A percentile compares a stretch with the other conserved stretches of the same genome.
These are phyloP conservation scores for Phytophthora aleatoria DNA, from an alignment of 352 stramenopile genomes.

Conservation along the genomic window DNA sequence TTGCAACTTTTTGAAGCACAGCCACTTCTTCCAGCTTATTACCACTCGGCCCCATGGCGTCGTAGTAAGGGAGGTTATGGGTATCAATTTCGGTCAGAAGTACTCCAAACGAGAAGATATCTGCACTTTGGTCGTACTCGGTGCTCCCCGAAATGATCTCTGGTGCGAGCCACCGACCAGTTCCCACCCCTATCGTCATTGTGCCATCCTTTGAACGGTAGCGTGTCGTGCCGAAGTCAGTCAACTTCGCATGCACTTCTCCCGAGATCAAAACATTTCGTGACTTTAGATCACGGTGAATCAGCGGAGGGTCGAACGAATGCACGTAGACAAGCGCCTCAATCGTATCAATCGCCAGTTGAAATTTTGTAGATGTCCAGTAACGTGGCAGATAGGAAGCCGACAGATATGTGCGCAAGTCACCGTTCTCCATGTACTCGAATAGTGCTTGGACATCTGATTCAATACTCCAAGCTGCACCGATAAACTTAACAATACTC, in stretches of 20 bases:
- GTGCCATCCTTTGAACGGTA: slow-evolving; percentile 31
- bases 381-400: slow-evolving; percentile 6
- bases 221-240: slow-evolving; percentile 35
- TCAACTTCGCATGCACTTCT: slow-evolving; percentile 37
- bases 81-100: slow-evolving; percentile 69
- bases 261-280: slow-evolving; percentile 37
- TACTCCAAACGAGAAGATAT: slow-evolving; percentile 66
- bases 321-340: slow-evolving; percentile 53
- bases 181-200: slow-evolving; percentile 55
- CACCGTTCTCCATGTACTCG: slow-evolving; percentile 57
- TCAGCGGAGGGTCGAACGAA: slow-evolving; percentile 30
- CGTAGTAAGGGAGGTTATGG: slow-evolving; percentile 51
- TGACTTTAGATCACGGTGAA: slow-evolving; percentile 48
- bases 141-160: slow-evolving; percentile 63
- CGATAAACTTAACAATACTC: slow-evolving; percentile 41
- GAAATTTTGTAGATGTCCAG: slow-evolving; percentile 38
- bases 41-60: slow-evolving; percentile 23
- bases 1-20: slow-evolving; percentile 43
- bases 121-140: slow-evolving; percentile 53
- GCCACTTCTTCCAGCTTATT: slow-evolving; percentile 42
- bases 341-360: slow-evolving; percentile 42
- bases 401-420: slow-evolving; percentile 43
- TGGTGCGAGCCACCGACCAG: slow-evolving; percentile 61
- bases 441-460: slow-evolving; percentile 49
- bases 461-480: slow-evolving; percentile 53